Base-by-base conservation (phyloP, 139 green algal genomes). In the Micractinium sp. region DNA sequence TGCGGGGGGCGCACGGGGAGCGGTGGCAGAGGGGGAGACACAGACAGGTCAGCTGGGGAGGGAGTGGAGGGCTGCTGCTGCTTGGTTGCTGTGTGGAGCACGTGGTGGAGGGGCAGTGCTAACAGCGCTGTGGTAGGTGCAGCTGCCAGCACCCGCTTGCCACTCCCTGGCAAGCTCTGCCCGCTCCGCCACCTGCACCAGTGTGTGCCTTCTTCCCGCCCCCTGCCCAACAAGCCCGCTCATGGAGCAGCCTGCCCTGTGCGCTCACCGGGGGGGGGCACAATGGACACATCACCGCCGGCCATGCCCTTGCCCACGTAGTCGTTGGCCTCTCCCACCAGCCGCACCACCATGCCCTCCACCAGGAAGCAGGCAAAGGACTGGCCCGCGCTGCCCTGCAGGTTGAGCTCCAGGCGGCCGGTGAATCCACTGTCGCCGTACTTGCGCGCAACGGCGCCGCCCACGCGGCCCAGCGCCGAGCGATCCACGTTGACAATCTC, bases 271-370 rank as follows among this genome's bases (percentile, higher is more conserved):
- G 95, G 85, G 1, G 96, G 96, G 2, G 97, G 98, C 87, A 98
- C 91, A 87, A 99, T 99, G 77, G 92, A 90, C 27, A 99, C 93
- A 36, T 98, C 94, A n/a, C 98, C 98, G 36, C 98, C 98, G 25
- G 95, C 96, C 97, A 99, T 99, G 92, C 97, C 95, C 96, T 99
- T 99, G 93, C 98, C 94, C 23, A 99, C 98, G 88, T 99, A 99
- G 94, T 99, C 98, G 91, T 99, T 99, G 86, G 97, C 97, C 96
- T 99, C 98, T 27, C 98, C 98, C 20, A 95, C 92, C 73, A 99
- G 94, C 47, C 93, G 93, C 38, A 98, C 93, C n/a, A 95, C 91
- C 90, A 98, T 93, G 89, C 96, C 96, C 12, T 66, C 85, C 56
- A 95, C 93, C 61, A 98, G 69, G 92, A 99, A 99, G 88, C 94